Conservation (phyloP, 2,329 filamentous ascomycete species). For the Ilyonectria mors-panacis region DNA sequence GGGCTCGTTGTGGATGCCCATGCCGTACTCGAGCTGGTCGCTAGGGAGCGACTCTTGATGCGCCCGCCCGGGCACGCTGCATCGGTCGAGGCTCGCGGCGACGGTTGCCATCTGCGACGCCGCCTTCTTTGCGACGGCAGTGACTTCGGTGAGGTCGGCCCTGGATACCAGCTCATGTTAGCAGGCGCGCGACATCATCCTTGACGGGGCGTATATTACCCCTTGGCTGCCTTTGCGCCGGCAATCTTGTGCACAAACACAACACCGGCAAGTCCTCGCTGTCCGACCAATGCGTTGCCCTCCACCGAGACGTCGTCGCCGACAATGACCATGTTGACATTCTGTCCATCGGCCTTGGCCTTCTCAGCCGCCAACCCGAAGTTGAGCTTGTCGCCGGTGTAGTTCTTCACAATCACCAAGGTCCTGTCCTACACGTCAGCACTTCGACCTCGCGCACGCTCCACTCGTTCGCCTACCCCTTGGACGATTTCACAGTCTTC, state of each 20-base stretch:
- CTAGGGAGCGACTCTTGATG: conserved; percentile 40
- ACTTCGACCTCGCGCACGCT: too few relatives aligned
- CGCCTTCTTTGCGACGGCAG: conserved; percentile 33
- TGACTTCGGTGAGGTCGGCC: conserved; percentile 38
- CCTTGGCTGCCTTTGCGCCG: conserved; percentile 42
- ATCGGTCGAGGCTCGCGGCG: conserved; percentile 45
- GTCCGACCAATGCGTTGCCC: conserved; percentile 43
- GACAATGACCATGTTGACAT: conserved; percentile 44
- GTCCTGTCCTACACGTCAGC: conserved; percentile 29
- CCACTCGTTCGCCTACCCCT: conserved; percentile 26
- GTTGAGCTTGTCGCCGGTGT: conserved; percentile 49
- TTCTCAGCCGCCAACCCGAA: conserved; percentile 50
- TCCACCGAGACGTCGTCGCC: conserved; percentile 46
- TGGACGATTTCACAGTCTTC: conserved; percentile 39
- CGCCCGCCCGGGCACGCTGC: conserved; percentile 41
- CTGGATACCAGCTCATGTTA: conserved; percentile 29
- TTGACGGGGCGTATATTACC: conserved; percentile 28
- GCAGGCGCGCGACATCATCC: background rate
- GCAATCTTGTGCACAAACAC: conserved; percentile 46
- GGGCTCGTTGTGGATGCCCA: conserved; percentile 48
- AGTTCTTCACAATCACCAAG: conserved; percentile 47
- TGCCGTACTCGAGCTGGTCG: conserved; percentile 43
- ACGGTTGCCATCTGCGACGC: conserved; percentile 46
- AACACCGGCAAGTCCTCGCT: conserved; percentile 44
- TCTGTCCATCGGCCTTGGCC: conserved; percentile 45